These are phyloP conservation scores for Tolypocladium sp. DNA, from an alignment of 2,329 filamentous ascomycete species.

Conservation along the genomic window DNA sequence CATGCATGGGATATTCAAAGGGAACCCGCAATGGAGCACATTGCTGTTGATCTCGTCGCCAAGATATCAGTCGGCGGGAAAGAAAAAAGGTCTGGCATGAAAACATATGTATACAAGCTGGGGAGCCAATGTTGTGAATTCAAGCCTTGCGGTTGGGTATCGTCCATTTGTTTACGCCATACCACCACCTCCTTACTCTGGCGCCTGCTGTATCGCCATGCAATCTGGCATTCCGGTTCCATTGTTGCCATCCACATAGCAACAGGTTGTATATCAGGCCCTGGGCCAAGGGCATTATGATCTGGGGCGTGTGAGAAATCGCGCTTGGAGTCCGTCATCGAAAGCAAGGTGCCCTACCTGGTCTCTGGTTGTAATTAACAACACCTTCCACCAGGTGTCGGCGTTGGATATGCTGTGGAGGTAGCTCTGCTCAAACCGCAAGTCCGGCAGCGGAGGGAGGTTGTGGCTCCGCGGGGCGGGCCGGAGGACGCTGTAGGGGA, in stretches of 20 bases:
- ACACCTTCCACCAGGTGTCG: slow-evolving; percentile 69
- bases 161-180: slow-evolving; percentile 83
- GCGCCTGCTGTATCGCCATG: slow-evolving; percentile 71
- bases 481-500: slow-evolving; percentile 57
- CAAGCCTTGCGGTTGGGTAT: slow-evolving; percentile 45
- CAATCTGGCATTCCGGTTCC: slow-evolving; percentile 72
- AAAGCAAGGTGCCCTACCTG: slow-evolving; percentile 51
- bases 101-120: background rate
- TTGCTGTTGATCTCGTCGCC: background rate
- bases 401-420: slow-evolving; percentile 77
- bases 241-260: slow-evolving; percentile 80
- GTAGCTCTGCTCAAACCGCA: slow-evolving; percentile 98
- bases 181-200: slow-evolving; percentile 85
- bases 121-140: background rate
- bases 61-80: background rate
- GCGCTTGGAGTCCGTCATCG: too few relatives aligned
- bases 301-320: slow-evolving; percentile 31
- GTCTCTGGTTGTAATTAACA: slow-evolving; percentile 78
- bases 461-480: slow-evolving; percentile 36
- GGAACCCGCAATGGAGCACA: background rate
- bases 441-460: slow-evolving; percentile 66
- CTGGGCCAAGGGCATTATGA: slow-evolving; percentile 80
- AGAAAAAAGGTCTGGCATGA: background rate
- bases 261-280: slow-evolving; percentile 82
- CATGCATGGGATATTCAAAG: background rate